Conservation (phyloP, 345 rosid genomes). For the Ceriops zippeliana region DNA sequence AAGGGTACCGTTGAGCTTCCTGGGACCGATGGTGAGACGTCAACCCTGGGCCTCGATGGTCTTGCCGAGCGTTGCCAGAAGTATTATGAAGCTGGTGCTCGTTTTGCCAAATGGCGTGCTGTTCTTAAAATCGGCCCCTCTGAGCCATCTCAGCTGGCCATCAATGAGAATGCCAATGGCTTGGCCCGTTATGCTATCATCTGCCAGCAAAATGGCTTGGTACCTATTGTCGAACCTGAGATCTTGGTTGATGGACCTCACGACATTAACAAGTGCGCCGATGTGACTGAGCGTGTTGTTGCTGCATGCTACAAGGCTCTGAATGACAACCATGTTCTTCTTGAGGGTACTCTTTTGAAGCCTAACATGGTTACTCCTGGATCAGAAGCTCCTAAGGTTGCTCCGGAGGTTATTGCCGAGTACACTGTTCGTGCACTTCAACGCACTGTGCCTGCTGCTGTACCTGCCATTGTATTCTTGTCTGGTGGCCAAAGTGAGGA, state of each 20-base stretch:
- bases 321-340: constrained; percentile 80
- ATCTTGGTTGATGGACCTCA: constrained; percentile 87
- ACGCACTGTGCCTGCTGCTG: constrained; percentile 82
- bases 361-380: constrained; percentile 99
- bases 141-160: constrained; percentile 79
- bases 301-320: constrained; percentile 97
- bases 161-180: constrained; percentile 87
- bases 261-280: constrained; percentile 76
- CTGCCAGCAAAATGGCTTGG: constrained; percentile 96
- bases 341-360: constrained; percentile 89
- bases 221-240: constrained; percentile 97
- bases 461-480: constrained; percentile 86
- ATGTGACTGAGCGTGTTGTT: constrained; percentile 73
- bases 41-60: constrained; percentile 89
- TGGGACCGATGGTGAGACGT: constrained; percentile 91
- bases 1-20: constrained; percentile 79
- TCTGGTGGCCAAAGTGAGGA: constrained; percentile 97
- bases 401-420: constrained; percentile 77
- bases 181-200: constrained; percentile 81
- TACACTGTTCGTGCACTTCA: constrained; percentile 73
- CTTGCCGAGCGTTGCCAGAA: constrained; percentile 83
- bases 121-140: constrained; percentile 73
- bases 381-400: constrained; percentile 76
- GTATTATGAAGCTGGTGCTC: constrained; percentile 89
- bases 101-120: constrained; percentile 96